These are phyloP conservation scores for Quercus variabilis DNA, from an alignment of 306 rosid genomes.

Conservation along the genomic window DNA sequence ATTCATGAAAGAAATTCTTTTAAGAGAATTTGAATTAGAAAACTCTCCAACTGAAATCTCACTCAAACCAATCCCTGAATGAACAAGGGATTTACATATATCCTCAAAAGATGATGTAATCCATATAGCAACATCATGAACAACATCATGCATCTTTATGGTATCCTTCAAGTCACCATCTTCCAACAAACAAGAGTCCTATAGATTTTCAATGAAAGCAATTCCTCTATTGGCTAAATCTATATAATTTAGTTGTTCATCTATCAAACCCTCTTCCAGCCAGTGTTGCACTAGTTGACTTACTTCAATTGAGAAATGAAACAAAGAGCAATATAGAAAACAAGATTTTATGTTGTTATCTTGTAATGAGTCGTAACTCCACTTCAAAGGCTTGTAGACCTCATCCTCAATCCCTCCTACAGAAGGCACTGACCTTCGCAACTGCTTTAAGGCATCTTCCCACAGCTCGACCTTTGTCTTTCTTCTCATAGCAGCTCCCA, in stretches of 20 bases:
- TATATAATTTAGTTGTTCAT: conserved; percentile 10
- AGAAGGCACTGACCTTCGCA: neutral
- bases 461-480: conserved; percentile 19
- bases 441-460: neutral
- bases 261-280: conserved; percentile 11
- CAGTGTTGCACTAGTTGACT: conserved; percentile 14
- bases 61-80: neutral
- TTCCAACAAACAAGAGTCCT: conserved; percentile 11
- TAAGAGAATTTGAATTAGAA: neutral
- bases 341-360: neutral
- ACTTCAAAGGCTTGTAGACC: conserved; percentile 6
- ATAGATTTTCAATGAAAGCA: conserved; percentile 13
- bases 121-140: neutral
- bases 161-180: neutral
- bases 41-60: neutral
- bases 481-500: conserved; percentile 19
- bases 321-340: neutral
- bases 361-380: neutral
- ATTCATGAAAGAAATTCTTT: conserved; percentile 15
- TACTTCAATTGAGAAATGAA: conserved; percentile 10
- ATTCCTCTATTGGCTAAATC: conserved; percentile 21
- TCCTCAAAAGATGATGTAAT: neutral
- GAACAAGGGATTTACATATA: neutral
- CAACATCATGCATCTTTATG: neutral
- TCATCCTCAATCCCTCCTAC: neutral